Conservation (phyloP, 306 rosid species). For the Vachellia pachyceras region DNA sequence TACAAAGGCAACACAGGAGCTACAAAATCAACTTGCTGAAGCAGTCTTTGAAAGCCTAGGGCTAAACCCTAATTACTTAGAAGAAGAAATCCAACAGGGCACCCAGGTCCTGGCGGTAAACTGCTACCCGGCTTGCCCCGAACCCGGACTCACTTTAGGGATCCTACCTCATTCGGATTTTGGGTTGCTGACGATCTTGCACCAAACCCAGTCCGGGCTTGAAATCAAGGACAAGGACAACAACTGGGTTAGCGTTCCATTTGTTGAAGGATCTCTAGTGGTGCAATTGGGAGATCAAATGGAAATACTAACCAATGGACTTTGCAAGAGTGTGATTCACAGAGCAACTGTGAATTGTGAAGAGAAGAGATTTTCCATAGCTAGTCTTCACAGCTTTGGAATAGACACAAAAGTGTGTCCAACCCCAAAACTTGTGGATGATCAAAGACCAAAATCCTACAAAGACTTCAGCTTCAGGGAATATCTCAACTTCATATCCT, state of each 20-base stretch:
- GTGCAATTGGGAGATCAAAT: constrained; percentile 63
- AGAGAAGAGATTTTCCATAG: constrained; percentile 51
- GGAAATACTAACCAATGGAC: constrained; percentile 62
- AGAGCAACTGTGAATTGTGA: constrained; percentile 47
- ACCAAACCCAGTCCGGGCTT: constrained; percentile 53
- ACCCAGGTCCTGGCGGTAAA: constrained; percentile 52
- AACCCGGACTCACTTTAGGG: constrained; percentile 58
- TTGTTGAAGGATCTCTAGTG: constrained; percentile 49
- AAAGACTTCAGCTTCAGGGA: constrained; percentile 57
- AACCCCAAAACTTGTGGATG: constrained; percentile 48
- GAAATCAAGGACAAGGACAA: constrained; percentile 43
- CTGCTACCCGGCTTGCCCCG: constrained; percentile 61
- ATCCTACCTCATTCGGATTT: constrained; percentile 62
- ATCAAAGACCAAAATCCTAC: constrained; percentile 43
- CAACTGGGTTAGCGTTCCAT: constrained; percentile 54
- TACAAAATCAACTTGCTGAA: constrained; percentile 49
- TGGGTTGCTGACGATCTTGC: constrained; percentile 54
- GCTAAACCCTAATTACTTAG: constrained; percentile 44
- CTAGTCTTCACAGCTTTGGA: constrained; percentile 55
- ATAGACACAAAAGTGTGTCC: constrained; percentile 54
- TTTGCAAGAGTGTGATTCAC: constrained; percentile 55
- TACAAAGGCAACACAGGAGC: constrained; percentile 43
- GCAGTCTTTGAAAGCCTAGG: constrained; percentile 50
- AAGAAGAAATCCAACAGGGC: constrained; percentile 51
- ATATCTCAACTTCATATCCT: constrained; percentile 50